These are phyloP conservation scores for Paecilomyces sp. DNA, from an alignment of 2,329 filamentous ascomycete species.

Conservation along the genomic window DNA sequence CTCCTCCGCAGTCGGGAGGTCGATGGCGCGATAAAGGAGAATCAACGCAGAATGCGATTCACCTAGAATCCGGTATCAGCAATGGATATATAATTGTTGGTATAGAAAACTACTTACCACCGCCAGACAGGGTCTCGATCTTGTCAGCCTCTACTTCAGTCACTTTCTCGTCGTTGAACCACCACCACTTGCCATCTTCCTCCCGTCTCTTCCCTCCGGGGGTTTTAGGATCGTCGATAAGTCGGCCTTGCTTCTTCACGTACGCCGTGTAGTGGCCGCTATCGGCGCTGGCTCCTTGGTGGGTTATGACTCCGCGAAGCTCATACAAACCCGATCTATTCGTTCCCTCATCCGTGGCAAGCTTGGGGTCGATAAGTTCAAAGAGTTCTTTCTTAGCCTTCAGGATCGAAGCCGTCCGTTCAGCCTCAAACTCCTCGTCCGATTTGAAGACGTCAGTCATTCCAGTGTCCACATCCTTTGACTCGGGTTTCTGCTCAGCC, in stretches of 20 bases:
- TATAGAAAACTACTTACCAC: slow-evolving; percentile 50
- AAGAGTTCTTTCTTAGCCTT: slow-evolving; percentile 83
- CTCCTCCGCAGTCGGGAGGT: slow-evolving; percentile 39
- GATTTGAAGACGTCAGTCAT: slow-evolving; percentile 80
- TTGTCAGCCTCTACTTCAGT: slow-evolving; percentile 85
- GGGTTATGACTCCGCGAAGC: slow-evolving; percentile 85
- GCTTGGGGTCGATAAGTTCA: slow-evolving; percentile 64
- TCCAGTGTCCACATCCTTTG: slow-evolving; percentile 61
- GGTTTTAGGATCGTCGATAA: slow-evolving; percentile 59
- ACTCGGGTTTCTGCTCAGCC: slow-evolving; percentile 40
- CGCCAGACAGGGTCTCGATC: slow-evolving; percentile 82
- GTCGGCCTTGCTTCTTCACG: slow-evolving; percentile 76
- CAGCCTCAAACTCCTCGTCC: slow-evolving; percentile 84
- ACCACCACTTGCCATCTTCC: slow-evolving; percentile 97
- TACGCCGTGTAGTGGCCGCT: slow-evolving; percentile 98
- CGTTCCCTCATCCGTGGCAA: slow-evolving; percentile 69
- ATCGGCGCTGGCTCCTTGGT: slow-evolving; percentile 93
- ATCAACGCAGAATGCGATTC: slow-evolving; percentile 47
- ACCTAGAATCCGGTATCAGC: slow-evolving; percentile 23
- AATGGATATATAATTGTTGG: neutral
- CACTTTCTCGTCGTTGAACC: slow-evolving; percentile 99
- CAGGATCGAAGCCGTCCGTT: slow-evolving; percentile 67
- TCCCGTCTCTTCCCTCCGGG: slow-evolving; percentile 61
- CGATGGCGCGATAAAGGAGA: slow-evolving; percentile 44
- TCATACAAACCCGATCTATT: slow-evolving; percentile 96